Evolutionary conservation across 768 basidiomycete species (phyloP).

Genomic region (Naganishia kalamii): DNA sequence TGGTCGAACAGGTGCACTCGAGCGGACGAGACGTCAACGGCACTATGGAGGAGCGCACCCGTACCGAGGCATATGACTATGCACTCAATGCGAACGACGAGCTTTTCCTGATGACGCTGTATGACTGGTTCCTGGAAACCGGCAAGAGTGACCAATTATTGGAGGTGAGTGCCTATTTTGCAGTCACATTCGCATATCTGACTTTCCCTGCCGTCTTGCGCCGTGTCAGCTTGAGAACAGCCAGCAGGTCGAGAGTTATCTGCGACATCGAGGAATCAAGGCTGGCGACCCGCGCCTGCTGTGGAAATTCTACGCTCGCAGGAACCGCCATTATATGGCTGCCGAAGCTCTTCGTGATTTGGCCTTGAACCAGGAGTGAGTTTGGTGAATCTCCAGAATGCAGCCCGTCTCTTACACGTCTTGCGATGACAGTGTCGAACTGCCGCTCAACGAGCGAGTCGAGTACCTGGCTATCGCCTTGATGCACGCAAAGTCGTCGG

Average conservation of each 20-base stretch:
- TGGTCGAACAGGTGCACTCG: background rate
- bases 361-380: conserved; percentile 76
- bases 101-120: conserved; percentile 86
- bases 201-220: background rate
- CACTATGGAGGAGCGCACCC: conserved; percentile 50
- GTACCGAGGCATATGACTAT: conserved; percentile 75
- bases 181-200: background rate
- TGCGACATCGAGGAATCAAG: conserved; percentile 4
- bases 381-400: conserved; percentile 18
- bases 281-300: conserved; percentile 55
- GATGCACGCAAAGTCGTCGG: conserved; percentile 92
- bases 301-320: conserved; percentile 96
- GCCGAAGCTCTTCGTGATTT: conserved; percentile 75
- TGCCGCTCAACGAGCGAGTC: conserved; percentile 62
- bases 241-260: conserved; percentile 42
- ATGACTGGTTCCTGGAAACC: conserved; percentile 83
- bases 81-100: conserved; percentile 80
- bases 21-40: background rate
- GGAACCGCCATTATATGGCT: conserved; percentile 76
- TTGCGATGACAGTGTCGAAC: conserved; percentile 27
- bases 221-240: conserved; percentile 64
- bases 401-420: background rate
- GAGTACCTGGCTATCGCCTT: conserved; percentile 92
- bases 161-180: conserved; percentile 57
- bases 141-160: conserved; percentile 79